Conservation (phyloP, 495 filamentous ascomycete genomes). For the Neurospora tetraspora region DNA sequence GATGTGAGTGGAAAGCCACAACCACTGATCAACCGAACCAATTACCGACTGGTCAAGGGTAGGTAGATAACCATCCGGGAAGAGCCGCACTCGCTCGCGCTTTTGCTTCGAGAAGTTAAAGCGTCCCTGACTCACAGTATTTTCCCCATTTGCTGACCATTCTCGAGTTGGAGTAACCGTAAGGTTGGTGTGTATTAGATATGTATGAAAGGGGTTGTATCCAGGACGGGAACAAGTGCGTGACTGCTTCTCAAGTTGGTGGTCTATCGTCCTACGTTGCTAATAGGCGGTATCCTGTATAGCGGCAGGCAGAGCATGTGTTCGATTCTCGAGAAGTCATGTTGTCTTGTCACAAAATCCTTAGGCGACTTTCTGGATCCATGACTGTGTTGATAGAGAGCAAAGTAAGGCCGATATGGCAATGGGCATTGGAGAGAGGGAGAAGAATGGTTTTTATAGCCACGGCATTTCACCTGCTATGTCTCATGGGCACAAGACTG, state of each 20-base stretch:
- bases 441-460: background rate
- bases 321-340: background rate
- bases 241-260: background rate
- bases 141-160: background rate
- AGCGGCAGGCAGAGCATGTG: background rate
- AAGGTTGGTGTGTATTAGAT: background rate
- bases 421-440: background rate
- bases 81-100: background rate
- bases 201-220: background rate
- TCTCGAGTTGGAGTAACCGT: background rate
- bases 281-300: background rate
- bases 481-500: background rate
- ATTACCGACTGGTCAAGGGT: background rate
- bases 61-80: background rate
- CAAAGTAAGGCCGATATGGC: background rate
- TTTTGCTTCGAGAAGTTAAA: background rate
- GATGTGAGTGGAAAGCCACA: background rate
- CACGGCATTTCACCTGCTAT: background rate
- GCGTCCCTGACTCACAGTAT: background rate
- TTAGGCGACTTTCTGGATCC: background rate
- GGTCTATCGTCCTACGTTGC: background rate
- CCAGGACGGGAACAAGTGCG: background rate
- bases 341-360: background rate
- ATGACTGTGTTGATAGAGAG: background rate
- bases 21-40: background rate